phyloP scores from a whole-genome alignment of 768 basidiomycete genomes.

The Russula virescens region DNA sequence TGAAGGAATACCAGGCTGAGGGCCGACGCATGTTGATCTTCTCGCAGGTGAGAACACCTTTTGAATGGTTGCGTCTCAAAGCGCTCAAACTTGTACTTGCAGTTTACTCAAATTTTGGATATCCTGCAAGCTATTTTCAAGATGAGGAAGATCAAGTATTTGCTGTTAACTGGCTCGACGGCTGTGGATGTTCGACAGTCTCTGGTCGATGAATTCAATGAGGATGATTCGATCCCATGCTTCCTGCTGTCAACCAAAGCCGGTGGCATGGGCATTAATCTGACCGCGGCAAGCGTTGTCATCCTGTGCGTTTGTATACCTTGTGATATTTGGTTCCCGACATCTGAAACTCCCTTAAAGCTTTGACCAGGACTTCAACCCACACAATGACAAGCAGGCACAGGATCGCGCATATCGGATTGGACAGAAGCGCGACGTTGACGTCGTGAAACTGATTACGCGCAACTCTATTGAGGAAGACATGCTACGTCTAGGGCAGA shows the following conservation, averaged over 20 bases:
- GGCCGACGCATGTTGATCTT: constrained; percentile 87
- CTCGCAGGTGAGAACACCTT: constrained; percentile 62
- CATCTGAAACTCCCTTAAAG: constrained; percentile 33
- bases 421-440: constrained; percentile 90
- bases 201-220: constrained; percentile 92
- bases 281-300: constrained; percentile 93
- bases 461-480: constrained; percentile 94
- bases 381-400: constrained; percentile 95
- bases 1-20: constrained; percentile 59
- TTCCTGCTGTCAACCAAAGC: constrained; percentile 92
- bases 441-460: constrained; percentile 90
- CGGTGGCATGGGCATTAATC: constrained; percentile 93
- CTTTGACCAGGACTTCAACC: constrained; percentile 98
- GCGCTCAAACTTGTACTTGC: background rate
- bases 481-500: constrained; percentile 83
- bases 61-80: background rate
- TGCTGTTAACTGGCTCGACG: constrained; percentile 87
- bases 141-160: constrained; percentile 63
- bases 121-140: constrained; percentile 83
- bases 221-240: constrained; percentile 75
- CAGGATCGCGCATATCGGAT: constrained; percentile 97
- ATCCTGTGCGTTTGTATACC: constrained; percentile 60
- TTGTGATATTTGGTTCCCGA: background rate
- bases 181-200: constrained; percentile 90
- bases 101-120: constrained; percentile 96